Evolutionary conservation across 441 rosid species (phyloP), one percentile per base, ranked within the genome.

Genomic region (Corymbia citriodora): DNA sequence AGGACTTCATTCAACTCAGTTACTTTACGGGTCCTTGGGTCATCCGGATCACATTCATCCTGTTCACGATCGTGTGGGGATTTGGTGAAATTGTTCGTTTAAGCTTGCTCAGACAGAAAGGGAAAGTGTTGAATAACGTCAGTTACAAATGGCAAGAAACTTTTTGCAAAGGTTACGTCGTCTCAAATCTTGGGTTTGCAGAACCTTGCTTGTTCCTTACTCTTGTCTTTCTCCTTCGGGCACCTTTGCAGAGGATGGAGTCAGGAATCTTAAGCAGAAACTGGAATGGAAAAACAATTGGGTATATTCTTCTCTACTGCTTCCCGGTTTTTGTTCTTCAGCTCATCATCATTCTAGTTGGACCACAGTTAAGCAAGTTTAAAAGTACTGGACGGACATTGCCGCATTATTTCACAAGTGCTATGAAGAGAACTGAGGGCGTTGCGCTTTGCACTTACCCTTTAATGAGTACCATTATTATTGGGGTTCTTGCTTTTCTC

Each of bases 201-300:
- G 99, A 98, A 94, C 99, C 99, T 89, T 97, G 99, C 92, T 93
- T 98, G 87, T 96, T 97, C 93, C 96, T 98, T 53, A 96, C 98
- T 19, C 95, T 97, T 9, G 94, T 96, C 93, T 95, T 97, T 94
- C 98, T 98, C 33, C 95, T 98, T 36, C 98, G 99, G 7, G 99
- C 99, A 17, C 97, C 99, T n/a, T 94, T 98, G 90, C 96, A 97
- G 93, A 93, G 74, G 89, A 94, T 94, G 95, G 97, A 96, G 50
- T 93, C 96, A 0, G 99, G 99, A 81, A 94, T 94, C 81, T 91
- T 97, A 87, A 94, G 96, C 89, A 94, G 55, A 27, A 96, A 94
- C 90, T 97, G 99, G 99, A 98, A 98, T 92, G 91, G 93, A 87
- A 97, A 93, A 91, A 98, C 99, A 13, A 96, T 95, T 2, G 94